Evolutionary conservation across 495 filamentous ascomycete genomes (phyloP), one percentile per base, ranked within the genome.

Genomic region (Lophium mytilinum): DNA sequence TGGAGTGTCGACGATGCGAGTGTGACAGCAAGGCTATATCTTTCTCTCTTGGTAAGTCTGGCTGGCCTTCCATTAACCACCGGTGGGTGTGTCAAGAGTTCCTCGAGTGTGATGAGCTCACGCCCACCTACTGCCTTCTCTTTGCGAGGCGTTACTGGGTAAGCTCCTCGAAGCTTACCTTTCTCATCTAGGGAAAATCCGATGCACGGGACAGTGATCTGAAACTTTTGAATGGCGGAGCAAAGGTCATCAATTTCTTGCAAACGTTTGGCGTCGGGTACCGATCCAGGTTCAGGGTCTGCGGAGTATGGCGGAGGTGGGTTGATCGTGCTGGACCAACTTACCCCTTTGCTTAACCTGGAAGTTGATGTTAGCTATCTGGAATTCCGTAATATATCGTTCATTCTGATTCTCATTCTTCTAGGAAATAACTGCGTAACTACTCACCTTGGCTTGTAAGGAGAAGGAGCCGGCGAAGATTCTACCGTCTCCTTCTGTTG

Each of bases 21-120:
- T 12, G 58, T 66, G 9, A 66, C 50, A 24, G 63, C 59, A 14
- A 66, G 40, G 33, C 37, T 53, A 17, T 66, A 62, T 36, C 63
- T 42, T 30, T 66, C 63, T 37, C 62, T 66, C 37, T 58, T 60
- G 48, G 58, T 66, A 9, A 66, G 56, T 30, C 60, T 66, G 10
- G 51, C 49, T 6, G 63, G 46, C 33, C 49, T 52, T 33, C 59
- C 55, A 21, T 62, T 66, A 11, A 59, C 52, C 10, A 53, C 30
- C 3, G 59, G 59, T 11, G 62, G 62, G 1, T 40, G 19, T 15
- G 57, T 52, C 14, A 66, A 41, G 3, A 66, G 43, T 18, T 62
- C 59, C 17, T 60, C 56, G 6, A 66, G 37, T 5, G 63, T 56
- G n/a, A 66, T 50, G 9, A 58, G 12, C 37, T 55, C 54, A 24